Conservation (phyloP, 352 stramenopile species). For the Plasmopara halstedii region DNA sequence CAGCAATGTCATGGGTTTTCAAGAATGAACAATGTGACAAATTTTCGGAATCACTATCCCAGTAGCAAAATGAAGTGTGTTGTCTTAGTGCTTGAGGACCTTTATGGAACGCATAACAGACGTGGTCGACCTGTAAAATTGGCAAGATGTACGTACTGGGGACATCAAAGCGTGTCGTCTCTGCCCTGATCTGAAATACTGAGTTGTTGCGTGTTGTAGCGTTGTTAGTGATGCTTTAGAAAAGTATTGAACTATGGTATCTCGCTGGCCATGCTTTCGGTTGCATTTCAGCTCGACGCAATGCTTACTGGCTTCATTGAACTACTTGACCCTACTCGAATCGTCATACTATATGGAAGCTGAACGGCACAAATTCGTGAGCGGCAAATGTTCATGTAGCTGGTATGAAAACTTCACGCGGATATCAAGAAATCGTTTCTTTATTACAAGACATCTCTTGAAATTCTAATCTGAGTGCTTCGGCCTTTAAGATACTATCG, state of each 20-base stretch:
- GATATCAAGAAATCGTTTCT: constrained; percentile 2
- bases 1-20: constrained; percentile 17
- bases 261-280: constrained; percentile 38
- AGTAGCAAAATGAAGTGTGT: neutral
- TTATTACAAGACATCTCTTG: no score
- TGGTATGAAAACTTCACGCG: constrained; percentile 57
- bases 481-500: constrained; percentile 31
- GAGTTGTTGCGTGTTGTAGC: constrained; percentile 6
- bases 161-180: constrained; percentile 9
- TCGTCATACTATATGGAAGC: no score
- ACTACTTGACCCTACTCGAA: constrained; percentile 31
- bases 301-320: constrained; percentile 33
- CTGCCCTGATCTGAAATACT: constrained; percentile 4
- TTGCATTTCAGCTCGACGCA: constrained; percentile 41
- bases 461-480: constrained; percentile 25
- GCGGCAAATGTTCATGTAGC: constrained; percentile 45
- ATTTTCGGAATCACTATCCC: neutral
- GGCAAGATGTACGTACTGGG: constrained; percentile 8
- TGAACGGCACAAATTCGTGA: no score
- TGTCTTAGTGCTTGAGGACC: constrained; percentile 8
- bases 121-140: neutral
- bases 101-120: constrained; percentile 5
- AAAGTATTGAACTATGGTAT: constrained; percentile 39
- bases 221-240: constrained; percentile 28
- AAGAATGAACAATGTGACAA: constrained; percentile 12